Base-by-base conservation (phyloP, 495 filamentous ascomycete genomes). In the Neurospora sp. region DNA sequence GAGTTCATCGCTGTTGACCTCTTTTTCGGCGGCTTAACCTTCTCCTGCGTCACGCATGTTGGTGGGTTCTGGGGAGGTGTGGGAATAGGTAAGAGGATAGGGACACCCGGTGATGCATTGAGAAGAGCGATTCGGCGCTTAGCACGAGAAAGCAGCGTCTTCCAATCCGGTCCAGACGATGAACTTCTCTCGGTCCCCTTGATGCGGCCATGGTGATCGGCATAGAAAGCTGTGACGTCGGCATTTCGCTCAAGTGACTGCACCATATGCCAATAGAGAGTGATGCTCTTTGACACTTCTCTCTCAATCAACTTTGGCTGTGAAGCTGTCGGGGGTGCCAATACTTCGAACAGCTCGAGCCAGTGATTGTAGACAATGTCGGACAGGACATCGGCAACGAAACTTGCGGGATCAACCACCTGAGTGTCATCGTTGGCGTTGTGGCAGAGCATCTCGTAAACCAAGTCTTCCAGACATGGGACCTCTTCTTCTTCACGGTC, bases 201-300 rank as follows among this genome's bases (percentile, higher is more conserved):
- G 53, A 35, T 35, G 14, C 22, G 53, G 10, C 53, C 27, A 31
- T 61, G 27, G 53, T 31, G 53, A 6, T 44, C 18, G 4, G 38
- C 69, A 4, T 70, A 42, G 45, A 71, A 73, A 14, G 61, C n/a
- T 3, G 70, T 65, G 16, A 73, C 18, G 39, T 71, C 72, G n/a
- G 76, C 71, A 42, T 82, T 84, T 39, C 76, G 73, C 70, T 84
- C 82, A 3, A 84, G 74, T 20, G 75, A 76, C n/a, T 73, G 74
- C 9, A 81, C 72, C 6, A 76, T 73, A 39, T 79, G 75, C 77
- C 74, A 75, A 70, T 78, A 81, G 20, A 80, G 71, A 5, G 74
- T 61, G 27, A 61, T 61, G 53, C 53, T 61, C 53, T 61, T 61
- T 10, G 53, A 61, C 7, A 61, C 53, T 61, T 61, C 53, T 61